Evolutionary conservation across 768 basidiomycete genomes (phyloP).

Genomic region (Brasilioporus rufonigricans): DNA sequence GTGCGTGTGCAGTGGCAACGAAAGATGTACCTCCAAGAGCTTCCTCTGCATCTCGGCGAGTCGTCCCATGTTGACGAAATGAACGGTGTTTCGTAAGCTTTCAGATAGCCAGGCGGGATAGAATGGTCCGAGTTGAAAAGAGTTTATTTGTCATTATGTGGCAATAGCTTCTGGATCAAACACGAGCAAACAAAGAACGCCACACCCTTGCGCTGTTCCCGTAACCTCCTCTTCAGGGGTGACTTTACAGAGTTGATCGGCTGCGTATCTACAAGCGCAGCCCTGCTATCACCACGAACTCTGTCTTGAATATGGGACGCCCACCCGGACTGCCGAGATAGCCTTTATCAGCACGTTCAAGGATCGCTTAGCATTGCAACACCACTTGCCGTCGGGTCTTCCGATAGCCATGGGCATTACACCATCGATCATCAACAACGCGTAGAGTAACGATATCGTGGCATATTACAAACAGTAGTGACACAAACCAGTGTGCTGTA

Average conservation of each 20-base stretch:
- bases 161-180: conserved; percentile 27
- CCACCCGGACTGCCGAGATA: conserved; percentile 19
- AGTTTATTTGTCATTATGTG: conserved; percentile 29
- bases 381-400: background rate
- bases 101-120: background rate
- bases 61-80: conserved; percentile 69
- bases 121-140: conserved; percentile 13
- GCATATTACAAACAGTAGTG: conserved; percentile 11
- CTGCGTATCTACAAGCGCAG: too few relatives aligned
- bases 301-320: too few relatives aligned
- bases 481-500: conserved; percentile 13
- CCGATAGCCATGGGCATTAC: conserved; percentile 8
- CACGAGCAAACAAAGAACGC: conserved; percentile 21
- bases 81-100: conserved; percentile 1
- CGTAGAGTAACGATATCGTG: conserved; percentile 11
- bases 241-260: too few relatives aligned
- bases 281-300: too few relatives aligned
- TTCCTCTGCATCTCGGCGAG: conserved; percentile 98
- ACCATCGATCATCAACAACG: conserved; percentile 16
- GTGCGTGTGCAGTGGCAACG: conserved; percentile 4
- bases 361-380: conserved; percentile 2
- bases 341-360: conserved; percentile 4
- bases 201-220: background rate
- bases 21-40: conserved; percentile 67
- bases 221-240: too few relatives aligned